phyloP scores from a whole-genome alignment of 352 stramenopile species.

The Pythium aphanidermatum region DNA sequence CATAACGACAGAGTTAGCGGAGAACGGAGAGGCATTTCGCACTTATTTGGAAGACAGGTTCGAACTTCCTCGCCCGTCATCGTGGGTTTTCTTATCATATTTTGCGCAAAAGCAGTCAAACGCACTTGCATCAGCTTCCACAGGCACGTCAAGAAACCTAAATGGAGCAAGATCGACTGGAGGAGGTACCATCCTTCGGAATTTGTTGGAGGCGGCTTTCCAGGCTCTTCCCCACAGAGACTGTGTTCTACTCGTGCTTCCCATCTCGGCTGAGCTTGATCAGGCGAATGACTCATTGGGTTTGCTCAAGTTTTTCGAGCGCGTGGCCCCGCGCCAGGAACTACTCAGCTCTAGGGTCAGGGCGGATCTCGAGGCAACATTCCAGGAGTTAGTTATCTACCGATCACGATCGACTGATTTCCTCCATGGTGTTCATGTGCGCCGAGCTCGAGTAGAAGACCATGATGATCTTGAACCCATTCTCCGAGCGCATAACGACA shows the following conservation, averaged over 20 bases:
- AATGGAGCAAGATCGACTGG: neutral
- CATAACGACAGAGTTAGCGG: conserved; percentile 29
- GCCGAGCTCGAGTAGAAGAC: conserved; percentile 70
- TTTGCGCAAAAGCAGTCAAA: conserved; percentile 50
- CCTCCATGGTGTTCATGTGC: conserved; percentile 42
- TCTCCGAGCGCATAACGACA: conserved; percentile 47
- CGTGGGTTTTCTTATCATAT: conserved; percentile 50
- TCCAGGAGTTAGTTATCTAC: conserved; percentile 44
- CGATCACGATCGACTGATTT: conserved; percentile 30
- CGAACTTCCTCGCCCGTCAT: conserved; percentile 36
- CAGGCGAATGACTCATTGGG: conserved; percentile 29
- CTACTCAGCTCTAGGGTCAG: neutral
- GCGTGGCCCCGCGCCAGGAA: neutral
- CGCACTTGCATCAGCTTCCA: conserved; percentile 18
- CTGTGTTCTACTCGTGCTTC: conserved; percentile 46
- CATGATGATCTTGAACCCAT: conserved; percentile 78
- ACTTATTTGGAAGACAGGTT: conserved; percentile 45
- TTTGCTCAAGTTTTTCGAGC: conserved; percentile 56
- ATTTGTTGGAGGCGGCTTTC: conserved; percentile 53
- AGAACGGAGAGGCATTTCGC: conserved; percentile 25
- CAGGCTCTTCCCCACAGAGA: conserved; percentile 32
- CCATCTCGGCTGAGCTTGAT: conserved; percentile 38
- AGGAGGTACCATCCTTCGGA: conserved; percentile 25
- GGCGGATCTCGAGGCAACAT: conserved; percentile 20
- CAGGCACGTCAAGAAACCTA: neutral